Evolutionary conservation across 1,284 basidiomycete genomes (phyloP), one percentile per base, ranked within the genome.

Genomic region (Hortiboletus rubellus): DNA sequence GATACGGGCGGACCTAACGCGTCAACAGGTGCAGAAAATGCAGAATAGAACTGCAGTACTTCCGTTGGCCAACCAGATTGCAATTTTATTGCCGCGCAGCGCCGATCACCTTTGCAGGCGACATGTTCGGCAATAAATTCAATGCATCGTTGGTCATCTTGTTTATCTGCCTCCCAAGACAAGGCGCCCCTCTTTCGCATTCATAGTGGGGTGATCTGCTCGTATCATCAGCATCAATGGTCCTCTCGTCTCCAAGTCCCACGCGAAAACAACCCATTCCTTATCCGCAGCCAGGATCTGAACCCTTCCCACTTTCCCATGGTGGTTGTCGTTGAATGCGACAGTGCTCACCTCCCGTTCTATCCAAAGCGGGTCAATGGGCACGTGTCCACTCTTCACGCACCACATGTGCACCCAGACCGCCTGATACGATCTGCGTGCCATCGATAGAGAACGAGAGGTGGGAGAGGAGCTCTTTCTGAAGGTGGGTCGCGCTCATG

Each of bases 401-500:
- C 62, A 64, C 72, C 71, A 72, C 31, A 73, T 27, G 24, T 66
- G 64, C 24, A 74, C 72, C 14, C 18, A 67, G 12, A 3, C 66
- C 62, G 1, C 69, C 71, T 0, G 72, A 72, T 11, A 71, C 56
- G 45, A 74, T 49, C 33, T 57, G 60, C 33, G 12, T 56, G 7
- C 69, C 71, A 12, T 74, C 71, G 0, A 46, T 27, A 10, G 71
- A 71, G 46, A 74, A 73, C 0, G 66, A 60, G 2, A 71, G 22
- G 42, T 54, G 18, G 4, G 68, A 55, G 8, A 74, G 69, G 40
- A 74, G 68, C 18, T 61, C 62, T 7, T 63, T 73, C 54, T 72
- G 72, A 0, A 67, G 66, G 1, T 60, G 56, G 2, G 48, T 18
- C 18, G 50, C 57, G 8, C 57, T n/a, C 22, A 27, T 27, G 6